Base-by-base conservation (phyloP, 2,329 filamentous ascomycete species). In the Monilinia fructigena region DNA sequence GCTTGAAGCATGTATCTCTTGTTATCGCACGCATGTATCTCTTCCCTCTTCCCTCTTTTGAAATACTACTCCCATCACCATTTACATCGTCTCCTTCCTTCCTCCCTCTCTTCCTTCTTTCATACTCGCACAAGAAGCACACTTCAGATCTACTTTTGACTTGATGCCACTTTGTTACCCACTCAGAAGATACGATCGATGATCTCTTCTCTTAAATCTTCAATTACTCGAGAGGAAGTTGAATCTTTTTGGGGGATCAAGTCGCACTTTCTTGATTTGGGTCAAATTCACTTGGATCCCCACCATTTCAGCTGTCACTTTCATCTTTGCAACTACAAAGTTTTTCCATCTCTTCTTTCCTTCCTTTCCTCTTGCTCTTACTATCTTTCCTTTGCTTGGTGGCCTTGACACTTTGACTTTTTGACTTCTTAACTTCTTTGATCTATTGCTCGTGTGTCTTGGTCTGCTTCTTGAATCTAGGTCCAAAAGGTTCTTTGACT, bases 251-350 rank as follows among this genome's bases (percentile, higher is more conserved):
- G 18, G 6, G n/a, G 23, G n/a, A 16, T 14, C 20, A 47, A 26
- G 20, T 38, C n/a, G 28, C 45, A 26, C 58, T 38, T 60, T 50
- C 45, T 20, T 40, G 45, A 23, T 26, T 50, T 20, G 4, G 14
- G 40, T 4, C 31, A 45, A 38, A 60, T 60, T 60, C 58, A 60
- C 58, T 60, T 60, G 58, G n/a, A 38, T 14, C 28, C 58, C 45
- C 10, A 45, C 20, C 5, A n/a, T 12, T 38, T 38, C 12, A 38
- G 20, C 20, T 5, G 35, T 47, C 8, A 16, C 28, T 20, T 38
- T 26, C 45, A 38, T 40, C 47, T 28, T 28, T 10, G 18, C 35
- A 28, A 54, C 16, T n/a, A 26, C 28, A 60, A 60, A 50, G 7
- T 20, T 60, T 26, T 47, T 4, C 7, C 3, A 11, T 4, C 8